Base-by-base conservation (phyloP, 192 early-diverging fungal species). In the Coemansia sp. region DNA sequence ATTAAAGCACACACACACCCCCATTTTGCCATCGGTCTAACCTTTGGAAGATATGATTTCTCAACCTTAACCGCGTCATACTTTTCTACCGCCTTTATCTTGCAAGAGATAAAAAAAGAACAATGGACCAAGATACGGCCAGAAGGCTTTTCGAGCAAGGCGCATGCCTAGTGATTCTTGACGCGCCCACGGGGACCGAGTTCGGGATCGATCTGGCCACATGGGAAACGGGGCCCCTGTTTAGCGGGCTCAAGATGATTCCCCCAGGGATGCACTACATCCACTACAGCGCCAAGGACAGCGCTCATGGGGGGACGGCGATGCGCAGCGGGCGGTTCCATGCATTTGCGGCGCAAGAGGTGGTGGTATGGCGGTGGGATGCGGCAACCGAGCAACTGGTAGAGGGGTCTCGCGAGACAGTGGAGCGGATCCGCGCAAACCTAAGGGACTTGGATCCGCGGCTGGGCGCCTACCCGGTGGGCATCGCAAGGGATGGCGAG, bases 251-350 rank as follows among this genome's bases (percentile, higher is more conserved):
- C 25, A 96, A 95, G 79, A 80, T 95, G 50, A 92, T 99, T 59
- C 95, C 97, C 19, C 91, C 94, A 0, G 97, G 97, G 0, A 83
- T 93, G 49, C 97, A 99, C 79, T 96, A 95, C 77, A 80, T 96
- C 15, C 92, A 92, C 70, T 96, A 95, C 77, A 88, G 89, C 2
- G 66, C 74, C 17, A 69, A 78, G 59, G 64, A 79, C 71, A 71
- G 69, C 7, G 67, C 57, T 2, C 73, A 80, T 7, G 49, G 49
- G 22, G 22, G 9, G 22, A 52, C 70, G 2, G 88, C 85, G 19
- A 74, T 90, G 53, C 82, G 89, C 9, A 78, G 84, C n/a, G 92
- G 94, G 2, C 91, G 94, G 64, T 92, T 94, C 61, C 71, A 86
- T 53, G 82, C 85, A 60, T 93, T 93, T 67, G 66, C 70, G n/a